Base-by-base conservation (phyloP, 768 basidiomycete species). In the Pholiota conissans region DNA sequence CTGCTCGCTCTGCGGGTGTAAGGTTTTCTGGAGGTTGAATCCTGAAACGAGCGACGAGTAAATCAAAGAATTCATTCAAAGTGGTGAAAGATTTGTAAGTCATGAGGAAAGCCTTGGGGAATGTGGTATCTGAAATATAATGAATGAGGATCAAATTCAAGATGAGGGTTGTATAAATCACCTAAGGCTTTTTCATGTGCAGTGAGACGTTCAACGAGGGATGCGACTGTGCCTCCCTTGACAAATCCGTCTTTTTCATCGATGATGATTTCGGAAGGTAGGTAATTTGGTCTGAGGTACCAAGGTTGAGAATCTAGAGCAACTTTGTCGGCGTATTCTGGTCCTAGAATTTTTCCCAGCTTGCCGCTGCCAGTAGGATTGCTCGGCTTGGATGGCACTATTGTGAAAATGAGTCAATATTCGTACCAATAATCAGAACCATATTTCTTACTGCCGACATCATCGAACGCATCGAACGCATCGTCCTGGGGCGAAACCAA, bases 71-170 rank as follows among this genome's bases (percentile, higher is more conserved):
- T 48, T 93, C 88, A 55, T 91, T 84, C 45, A 91, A 76, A 5
- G 86, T 87, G 14, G 91, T 92, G 72, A 98, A 98, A 0, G 93
- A 95, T 67, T 95, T 93, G 79, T 93, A 97, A 0, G 96, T 97
- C 84, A 97, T 89, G 62, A 98, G 74, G 82, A 98, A 98, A 0
- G 95, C 88, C 68, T 89, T 87, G 70, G 81, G 90, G 73, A 89
- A 96, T 6, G 83, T 82, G 0, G 87, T 81, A 71, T 97, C 90
- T 90, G 50, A 35, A 63, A 57, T 52, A 55, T 24, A 18, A 29
- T 42, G 20, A 61, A 51, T 48, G 37, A 16, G 10, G 30, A 42
- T 47, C 46, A 37, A 28, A 52, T 26, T 10, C 32, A 22, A 7
- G 10, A 32, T 42, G 30, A n/a, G 13, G n/a, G 11, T n/a, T n/a